Base-by-base conservation (phyloP, 2,329 filamentous ascomycete genomes). In the Thielaviopsis populi region DNA sequence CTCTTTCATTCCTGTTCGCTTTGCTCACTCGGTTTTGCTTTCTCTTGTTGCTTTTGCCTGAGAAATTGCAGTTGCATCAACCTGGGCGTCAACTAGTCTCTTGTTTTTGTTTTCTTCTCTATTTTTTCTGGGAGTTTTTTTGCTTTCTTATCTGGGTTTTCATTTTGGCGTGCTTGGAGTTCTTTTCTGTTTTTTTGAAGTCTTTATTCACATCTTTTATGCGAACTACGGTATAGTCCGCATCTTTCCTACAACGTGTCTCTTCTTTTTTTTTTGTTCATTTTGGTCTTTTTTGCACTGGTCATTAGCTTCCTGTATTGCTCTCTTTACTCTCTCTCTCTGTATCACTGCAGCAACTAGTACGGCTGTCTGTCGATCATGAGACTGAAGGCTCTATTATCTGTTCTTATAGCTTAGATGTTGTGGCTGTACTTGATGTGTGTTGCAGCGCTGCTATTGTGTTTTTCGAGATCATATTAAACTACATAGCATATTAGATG, bases 131-230 rank as follows among this genome's bases (percentile, higher is more conserved):
- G 22, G 27, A 22, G 42, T 48, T 50, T 46, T 2, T 37, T 10
- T 41, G 27, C 27, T 63, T 56, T 56, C 30, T 30, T 8, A 11
- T 58, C 2, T 63, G 8, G n/a, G n/a, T n/a, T 64, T 60, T 64
- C 6, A 13, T 37, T 2, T 30, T 13, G 50, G 24, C 6, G 7
- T 27, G 10, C 0, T 56, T 30, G 13, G 24, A 17, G n/a, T 56
- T 59, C 17, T 59, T 50, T 50, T 63, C n/a, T 50, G 5, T 42
- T n/a, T 48, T 50, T 50, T 59, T 24, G 10, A 7, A 3, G 59
- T 60, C n/a, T 33, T 61, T n/a, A 19, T 58, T 48, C 8, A 37
- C 33, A 8, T 37, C 33, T 10, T 6, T 37, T 37, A 37, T 37
- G 5, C 4, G 33, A 37, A 8, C 33, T 37, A 5, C 33, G 6